Percentiles rank a stretch among this genome's conserved stretches.
These are phyloP conservation scores for Baorangia bicolor DNA, from an alignment of 768 basidiomycete genomes.

Conservation along the genomic window DNA sequence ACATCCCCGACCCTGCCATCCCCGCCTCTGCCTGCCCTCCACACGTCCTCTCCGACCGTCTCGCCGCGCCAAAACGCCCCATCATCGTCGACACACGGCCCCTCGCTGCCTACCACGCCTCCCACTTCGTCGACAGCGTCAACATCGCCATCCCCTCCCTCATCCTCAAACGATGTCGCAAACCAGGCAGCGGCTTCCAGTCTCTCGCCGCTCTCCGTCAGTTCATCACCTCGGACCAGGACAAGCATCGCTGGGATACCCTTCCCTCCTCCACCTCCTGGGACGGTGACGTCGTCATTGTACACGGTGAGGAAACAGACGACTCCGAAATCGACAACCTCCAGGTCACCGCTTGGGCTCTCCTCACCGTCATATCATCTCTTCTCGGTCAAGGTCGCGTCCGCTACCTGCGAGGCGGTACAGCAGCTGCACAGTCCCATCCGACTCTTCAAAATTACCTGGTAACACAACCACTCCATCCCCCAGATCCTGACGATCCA, in stretches of 20 bases:
- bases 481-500: slow-evolving; percentile 8
- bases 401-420: slow-evolving; percentile 73
- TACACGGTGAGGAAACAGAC: slow-evolving; percentile 81
- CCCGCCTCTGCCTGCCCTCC: slow-evolving; percentile 42
- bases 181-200: slow-evolving; percentile 65
- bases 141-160: slow-evolving; percentile 89
- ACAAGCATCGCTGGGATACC: slow-evolving; percentile 68
- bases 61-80: slow-evolving; percentile 51
- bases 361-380: slow-evolving; percentile 61
- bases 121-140: slow-evolving; percentile 66
- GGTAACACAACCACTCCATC: slow-evolving; percentile 23
- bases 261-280: slow-evolving; percentile 52
- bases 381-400: slow-evolving; percentile 55
- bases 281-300: slow-evolving; percentile 68
- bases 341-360: slow-evolving; percentile 64
- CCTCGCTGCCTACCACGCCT: slow-evolving; percentile 58
- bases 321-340: slow-evolving; percentile 56
- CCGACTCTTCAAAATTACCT: slow-evolving; percentile 54
- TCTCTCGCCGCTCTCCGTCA: slow-evolving; percentile 69
- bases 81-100: slow-evolving; percentile 84
- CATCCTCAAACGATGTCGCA: slow-evolving; percentile 82
- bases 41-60: slow-evolving; percentile 45
- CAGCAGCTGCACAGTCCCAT: slow-evolving; percentile 59
- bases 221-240: slow-evolving; percentile 79
- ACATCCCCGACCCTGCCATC: slow-evolving; percentile 27